These are phyloP conservation scores for Naematelia encephala DNA, from an alignment of 768 basidiomycete genomes.

Conservation along the genomic window DNA sequence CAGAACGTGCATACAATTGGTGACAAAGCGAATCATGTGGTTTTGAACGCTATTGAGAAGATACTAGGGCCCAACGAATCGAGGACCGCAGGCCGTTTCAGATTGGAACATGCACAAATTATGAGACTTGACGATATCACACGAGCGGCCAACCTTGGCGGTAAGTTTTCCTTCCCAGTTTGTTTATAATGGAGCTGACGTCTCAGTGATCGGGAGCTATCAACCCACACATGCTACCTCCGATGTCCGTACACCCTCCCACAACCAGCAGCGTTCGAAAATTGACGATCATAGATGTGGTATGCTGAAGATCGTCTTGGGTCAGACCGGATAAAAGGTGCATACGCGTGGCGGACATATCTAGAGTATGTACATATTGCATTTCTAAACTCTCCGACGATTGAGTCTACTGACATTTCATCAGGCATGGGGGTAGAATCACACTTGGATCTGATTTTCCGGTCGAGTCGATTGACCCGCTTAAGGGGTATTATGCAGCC, in stretches of 20 bases:
- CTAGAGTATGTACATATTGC: conserved; percentile 62
- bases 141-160: conserved; percentile 68
- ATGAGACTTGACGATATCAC: conserved; percentile 67
- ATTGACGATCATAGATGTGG: conserved; percentile 73
- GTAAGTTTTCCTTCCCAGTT: conserved; percentile 53
- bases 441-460: conserved; percentile 93
- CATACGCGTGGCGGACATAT: conserved; percentile 83
- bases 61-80: conserved; percentile 53
- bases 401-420: background rate
- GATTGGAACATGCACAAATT: conserved; percentile 93
- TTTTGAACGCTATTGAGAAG: conserved; percentile 77
- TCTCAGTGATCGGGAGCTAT: conserved; percentile 79
- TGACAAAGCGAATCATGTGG: conserved; percentile 77
- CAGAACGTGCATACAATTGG: conserved; percentile 66
- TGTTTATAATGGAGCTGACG: background rate
- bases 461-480: conserved; percentile 82
- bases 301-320: conserved; percentile 84
- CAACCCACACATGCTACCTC: conserved; percentile 87
- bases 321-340: conserved; percentile 72
- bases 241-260: conserved; percentile 17
- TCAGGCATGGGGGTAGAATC: conserved; percentile 55
- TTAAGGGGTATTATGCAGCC: conserved; percentile 86
- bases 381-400: too few species aligned
- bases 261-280: too few species aligned
- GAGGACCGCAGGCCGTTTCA: conserved; percentile 55